A percentile compares a stretch with the other conserved stretches of the same genome.
phyloP scores from a whole-genome alignment of 148 eudicot genomes.

The Diospyros lotus region DNA sequence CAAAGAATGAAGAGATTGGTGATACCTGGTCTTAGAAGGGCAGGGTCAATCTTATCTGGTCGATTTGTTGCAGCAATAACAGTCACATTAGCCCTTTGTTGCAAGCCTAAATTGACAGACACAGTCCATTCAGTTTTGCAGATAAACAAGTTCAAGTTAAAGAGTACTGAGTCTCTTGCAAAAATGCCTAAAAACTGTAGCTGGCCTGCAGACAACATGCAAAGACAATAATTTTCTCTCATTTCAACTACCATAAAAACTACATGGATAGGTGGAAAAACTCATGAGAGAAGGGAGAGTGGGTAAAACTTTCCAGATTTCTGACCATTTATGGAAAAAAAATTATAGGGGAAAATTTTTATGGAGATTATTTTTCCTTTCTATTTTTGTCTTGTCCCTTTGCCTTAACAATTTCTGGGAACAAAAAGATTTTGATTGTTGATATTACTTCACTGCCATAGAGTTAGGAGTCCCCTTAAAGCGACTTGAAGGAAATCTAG shows the following conservation, averaged over 20 bases:
- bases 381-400: no score
- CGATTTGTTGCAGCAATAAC: slow-evolving; percentile 98
- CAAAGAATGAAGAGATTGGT: neutral
- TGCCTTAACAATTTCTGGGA: no score
- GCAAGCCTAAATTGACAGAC: slow-evolving; percentile 52
- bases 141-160: neutral
- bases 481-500: no score
- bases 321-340: no score
- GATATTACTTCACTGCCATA: neutral
- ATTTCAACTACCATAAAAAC: neutral
- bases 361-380: no score
- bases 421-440: no score
- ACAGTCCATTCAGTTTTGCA: neutral
- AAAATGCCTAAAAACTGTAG: neutral
- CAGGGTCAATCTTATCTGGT: slow-evolving; percentile 94
- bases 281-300: neutral
- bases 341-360: no score
- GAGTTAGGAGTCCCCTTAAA: neutral
- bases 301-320: neutral
- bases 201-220: neutral
- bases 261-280: neutral
- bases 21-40: slow-evolving; percentile 94
- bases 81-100: slow-evolving; percentile 77
- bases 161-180: neutral
- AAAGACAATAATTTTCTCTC: neutral